Conservation (phyloP, 2,329 filamentous ascomycete species). For the Aspergillus uvarum region DNA sequence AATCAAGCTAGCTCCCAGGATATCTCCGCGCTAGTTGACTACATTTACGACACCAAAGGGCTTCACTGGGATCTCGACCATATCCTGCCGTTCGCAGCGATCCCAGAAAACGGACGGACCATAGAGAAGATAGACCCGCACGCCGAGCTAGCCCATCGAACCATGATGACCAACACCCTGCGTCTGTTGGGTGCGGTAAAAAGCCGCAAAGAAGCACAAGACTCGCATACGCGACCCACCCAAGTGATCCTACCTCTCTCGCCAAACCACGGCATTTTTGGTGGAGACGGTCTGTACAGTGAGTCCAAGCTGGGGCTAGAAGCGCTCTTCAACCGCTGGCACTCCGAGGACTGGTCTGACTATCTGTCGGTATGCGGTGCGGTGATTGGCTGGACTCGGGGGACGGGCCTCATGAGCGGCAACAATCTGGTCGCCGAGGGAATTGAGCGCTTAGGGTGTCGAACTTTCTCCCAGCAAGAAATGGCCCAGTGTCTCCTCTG, state of each 20-base stretch:
- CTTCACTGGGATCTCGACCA: constrained; percentile 7
- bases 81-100: constrained; percentile 8
- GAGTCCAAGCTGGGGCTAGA: constrained; percentile 10
- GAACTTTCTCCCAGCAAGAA: constrained; percentile 6
- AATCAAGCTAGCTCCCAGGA: constrained; percentile 9
- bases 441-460: background rate
- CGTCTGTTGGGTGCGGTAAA: constrained; percentile 3
- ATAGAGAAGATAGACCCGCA: constrained; percentile 8
- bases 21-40: background rate
- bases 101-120: constrained; percentile 1
- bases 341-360: constrained; percentile 8
- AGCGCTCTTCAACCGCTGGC: constrained; percentile 5
- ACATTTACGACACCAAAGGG: constrained; percentile 1
- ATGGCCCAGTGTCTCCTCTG: constrained; percentile 6
- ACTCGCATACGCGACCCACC: constrained; percentile 5
- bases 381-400: constrained; percentile 7
- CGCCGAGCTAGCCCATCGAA: constrained; percentile 2
- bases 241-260: constrained; percentile 9
- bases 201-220: background rate
- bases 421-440: constrained; percentile 9
- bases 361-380: constrained; percentile 9
- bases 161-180: constrained; percentile 9
- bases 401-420: constrained; percentile 7
- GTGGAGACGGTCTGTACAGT: constrained; percentile 9
- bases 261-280: constrained; percentile 9